These are phyloP conservation scores for Trichoderma hamatum DNA, from an alignment of 2,329 filamentous ascomycete species.

Conservation along the genomic window DNA sequence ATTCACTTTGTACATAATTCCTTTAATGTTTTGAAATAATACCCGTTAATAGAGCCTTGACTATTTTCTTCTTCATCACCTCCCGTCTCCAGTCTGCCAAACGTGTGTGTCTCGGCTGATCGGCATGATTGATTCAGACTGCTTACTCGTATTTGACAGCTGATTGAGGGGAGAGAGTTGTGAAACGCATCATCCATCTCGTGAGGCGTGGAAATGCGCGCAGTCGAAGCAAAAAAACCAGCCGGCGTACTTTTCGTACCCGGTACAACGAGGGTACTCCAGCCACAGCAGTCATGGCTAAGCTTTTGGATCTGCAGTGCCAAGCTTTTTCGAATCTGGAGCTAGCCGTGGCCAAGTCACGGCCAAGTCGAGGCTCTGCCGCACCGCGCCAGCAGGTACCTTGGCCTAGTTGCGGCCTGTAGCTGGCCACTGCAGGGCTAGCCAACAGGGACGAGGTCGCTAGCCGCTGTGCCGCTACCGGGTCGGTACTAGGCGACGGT, in stretches of 20 bases:
- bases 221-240: neutral
- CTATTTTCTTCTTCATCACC: neutral
- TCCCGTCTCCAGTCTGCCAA: neutral
- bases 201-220: neutral
- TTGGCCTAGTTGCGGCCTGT: neutral
- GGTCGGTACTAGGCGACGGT: slow-evolving; percentile 8
- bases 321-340: slow-evolving; percentile 26
- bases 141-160: neutral
- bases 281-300: neutral
- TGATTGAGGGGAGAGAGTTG: neutral
- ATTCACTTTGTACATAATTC: neutral
- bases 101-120: neutral
- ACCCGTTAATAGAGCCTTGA: slow-evolving; percentile 13
- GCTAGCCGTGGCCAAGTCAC: slow-evolving; percentile 14
- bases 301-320: slow-evolving; percentile 24
- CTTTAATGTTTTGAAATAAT: neutral
- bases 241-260: neutral
- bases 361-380: slow-evolving; percentile 7
- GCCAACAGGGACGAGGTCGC: neutral
- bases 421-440: neutral
- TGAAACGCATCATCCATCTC: neutral
- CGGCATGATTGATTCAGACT: neutral
- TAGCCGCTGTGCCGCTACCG: slow-evolving; percentile 3
- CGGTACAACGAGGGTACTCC: neutral
- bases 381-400: neutral